These are phyloP conservation scores for Lipomyces yamadae DNA, from an alignment of 805 yeast species.

Conservation along the genomic window DNA sequence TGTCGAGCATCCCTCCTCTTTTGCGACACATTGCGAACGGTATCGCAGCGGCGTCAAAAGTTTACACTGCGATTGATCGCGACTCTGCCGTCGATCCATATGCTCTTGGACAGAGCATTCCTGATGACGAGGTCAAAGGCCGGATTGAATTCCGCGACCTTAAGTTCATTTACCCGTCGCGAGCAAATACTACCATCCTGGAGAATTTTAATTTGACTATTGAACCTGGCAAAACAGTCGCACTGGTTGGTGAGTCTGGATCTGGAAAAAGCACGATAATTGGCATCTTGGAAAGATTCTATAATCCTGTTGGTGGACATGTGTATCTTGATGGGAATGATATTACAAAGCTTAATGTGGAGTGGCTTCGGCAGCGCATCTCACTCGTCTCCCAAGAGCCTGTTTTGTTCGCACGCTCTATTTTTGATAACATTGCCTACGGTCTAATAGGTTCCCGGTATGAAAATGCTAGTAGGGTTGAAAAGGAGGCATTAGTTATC, in stretches of 20 bases:
- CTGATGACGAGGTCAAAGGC: conserved; percentile 46
- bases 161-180: conserved; percentile 43
- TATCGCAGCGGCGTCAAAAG: conserved; percentile 48
- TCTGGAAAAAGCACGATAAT: conserved; percentile 52
- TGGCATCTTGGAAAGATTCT: conserved; percentile 61
- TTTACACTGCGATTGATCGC: conserved; percentile 51
- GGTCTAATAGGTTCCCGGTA: conserved; percentile 55
- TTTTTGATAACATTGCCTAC: conserved; percentile 76
- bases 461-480: conserved; percentile 46
- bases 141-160: conserved; percentile 41
- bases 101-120: conserved; percentile 31
- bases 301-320: conserved; percentile 57
- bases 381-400: conserved; percentile 67
- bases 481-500: conserved; percentile 47
- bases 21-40: conserved; percentile 48
- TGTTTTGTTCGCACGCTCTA: conserved; percentile 72
- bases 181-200: conserved; percentile 41
- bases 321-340: conserved; percentile 56
- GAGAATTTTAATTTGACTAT: conserved; percentile 38
- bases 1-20: conserved; percentile 50
- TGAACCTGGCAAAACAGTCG: conserved; percentile 84
- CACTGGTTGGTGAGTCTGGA: conserved; percentile 87
- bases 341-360: conserved; percentile 55
- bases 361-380: conserved; percentile 55
- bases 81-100: conserved; percentile 48